Base-by-base conservation (phyloP, 2,329 filamentous ascomycete species). In the Verticillium nubilum region DNA sequence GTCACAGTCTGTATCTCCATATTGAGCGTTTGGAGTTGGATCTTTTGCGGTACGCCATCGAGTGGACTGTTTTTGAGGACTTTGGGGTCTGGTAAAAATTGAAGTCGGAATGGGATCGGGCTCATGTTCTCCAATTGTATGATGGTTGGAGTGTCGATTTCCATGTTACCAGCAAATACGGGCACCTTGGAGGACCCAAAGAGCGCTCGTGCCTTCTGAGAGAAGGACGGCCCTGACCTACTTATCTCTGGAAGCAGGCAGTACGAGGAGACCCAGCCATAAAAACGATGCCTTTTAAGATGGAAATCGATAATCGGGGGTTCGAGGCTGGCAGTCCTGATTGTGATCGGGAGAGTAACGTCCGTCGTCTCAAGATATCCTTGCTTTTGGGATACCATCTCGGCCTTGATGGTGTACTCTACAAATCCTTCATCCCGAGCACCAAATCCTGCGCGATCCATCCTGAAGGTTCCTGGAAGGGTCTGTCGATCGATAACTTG, bases 381-480 rank as follows among this genome's bases (percentile, higher is more conserved):
- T 2, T 56, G 26, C 0, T 29, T 42, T 1, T 57, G 61, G 37
- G 62, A 63, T 3, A n/a, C 56, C 2, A 76, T 37, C 1, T 63
- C 60, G 0, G 73, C 73, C 33, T 71, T 60, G 2, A 78, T 59
- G 12, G 65, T 67, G 52, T 77, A 77, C 52, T 78, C 72, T 15
- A 74, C 69, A 13, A 66, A 71, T 3, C 62, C 61, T 15, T 63
- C 65, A 1, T 25, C 54, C 1, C 58, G 63, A 17, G 56, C n/a
- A 28, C 35, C 37, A 7, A 58, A 59, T 10, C 53, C 47, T 54
- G 28, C 9, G 23, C 31, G 27, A 2, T 53, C 23, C 33, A 60
- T 56, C 54, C 58, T 2, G 58, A 65, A 57, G 50, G 62, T 61
- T 0, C 59, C 60, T 1, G 67, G 68, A 5, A 70, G 61, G 1